Conservation (phyloP, 352 stramenopile genomes). For the Globisporangium solare region DNA sequence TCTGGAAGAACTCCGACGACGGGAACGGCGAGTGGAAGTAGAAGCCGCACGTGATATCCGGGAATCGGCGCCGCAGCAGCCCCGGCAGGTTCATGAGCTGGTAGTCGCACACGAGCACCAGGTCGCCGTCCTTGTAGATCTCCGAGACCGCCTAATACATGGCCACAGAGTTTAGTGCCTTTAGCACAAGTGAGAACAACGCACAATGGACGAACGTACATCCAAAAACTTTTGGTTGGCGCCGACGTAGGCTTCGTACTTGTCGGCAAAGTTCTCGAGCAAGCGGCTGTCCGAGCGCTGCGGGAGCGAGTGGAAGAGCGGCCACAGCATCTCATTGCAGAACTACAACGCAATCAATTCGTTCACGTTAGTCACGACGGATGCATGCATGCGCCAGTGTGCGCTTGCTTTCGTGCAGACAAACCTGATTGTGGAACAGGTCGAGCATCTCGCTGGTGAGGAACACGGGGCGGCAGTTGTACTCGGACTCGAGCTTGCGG, state of each 20-base stretch:
- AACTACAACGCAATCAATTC: constrained; percentile 38
- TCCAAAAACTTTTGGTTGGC: constrained; percentile 87
- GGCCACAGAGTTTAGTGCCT: background rate
- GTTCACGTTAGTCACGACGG: background rate
- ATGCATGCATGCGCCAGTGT: background rate
- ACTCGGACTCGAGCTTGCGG: constrained; percentile 73
- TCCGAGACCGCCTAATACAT: constrained; percentile 43
- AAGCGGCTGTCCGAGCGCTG: constrained; percentile 64
- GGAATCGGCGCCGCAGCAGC: constrained; percentile 69
- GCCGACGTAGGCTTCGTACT: constrained; percentile 85
- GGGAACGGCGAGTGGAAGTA: constrained; percentile 90
- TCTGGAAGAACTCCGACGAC: constrained; percentile 89
- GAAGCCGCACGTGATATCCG: constrained; percentile 77
- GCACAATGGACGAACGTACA: constrained; percentile 16
- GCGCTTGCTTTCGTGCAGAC: background rate
- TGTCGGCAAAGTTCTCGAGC: constrained; percentile 81
- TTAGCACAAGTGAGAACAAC: background rate
- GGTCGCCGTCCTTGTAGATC: constrained; percentile 80
- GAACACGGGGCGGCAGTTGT: constrained; percentile 84
- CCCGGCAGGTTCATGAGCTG: constrained; percentile 84
- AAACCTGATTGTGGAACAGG: constrained; percentile 77
- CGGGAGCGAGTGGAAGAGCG: constrained; percentile 87
- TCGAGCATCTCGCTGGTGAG: constrained; percentile 71
- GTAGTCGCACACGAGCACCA: constrained; percentile 89
- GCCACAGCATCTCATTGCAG: constrained; percentile 89